phyloP scores from a whole-genome alignment of 2,329 filamentous ascomycete species.

The Verticillium nonalfalfae region DNA sequence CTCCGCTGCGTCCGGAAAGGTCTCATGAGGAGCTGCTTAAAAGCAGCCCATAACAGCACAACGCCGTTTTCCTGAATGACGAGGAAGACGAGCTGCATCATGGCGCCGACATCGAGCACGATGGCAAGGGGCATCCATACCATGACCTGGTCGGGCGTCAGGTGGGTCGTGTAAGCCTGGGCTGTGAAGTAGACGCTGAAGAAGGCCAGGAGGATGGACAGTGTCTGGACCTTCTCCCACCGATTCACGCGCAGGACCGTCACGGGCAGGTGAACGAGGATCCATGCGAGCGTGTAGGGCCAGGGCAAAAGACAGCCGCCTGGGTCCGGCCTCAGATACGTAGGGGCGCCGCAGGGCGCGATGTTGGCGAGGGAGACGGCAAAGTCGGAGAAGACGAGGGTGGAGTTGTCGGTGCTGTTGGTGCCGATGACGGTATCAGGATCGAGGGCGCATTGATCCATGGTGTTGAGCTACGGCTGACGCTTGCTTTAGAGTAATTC shows the following conservation, averaged over 20 bases:
- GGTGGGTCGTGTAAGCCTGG: conserved; percentile 11
- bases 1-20: background rate
- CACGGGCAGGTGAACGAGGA: conserved; percentile 10
- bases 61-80: conserved; percentile 6
- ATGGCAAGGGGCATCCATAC: conserved; percentile 11
- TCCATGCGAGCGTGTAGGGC: conserved; percentile 11
- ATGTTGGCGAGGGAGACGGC: background rate
- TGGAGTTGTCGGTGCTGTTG: background rate
- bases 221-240: conserved; percentile 11
- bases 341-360: background rate
- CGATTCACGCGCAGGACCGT: conserved; percentile 8
- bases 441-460: background rate
- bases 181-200: conserved; percentile 8
- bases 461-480: background rate
- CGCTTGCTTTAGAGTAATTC: background rate
- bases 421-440: background rate
- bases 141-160: conserved; percentile 7
- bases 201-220: conserved; percentile 9
- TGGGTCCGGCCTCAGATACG: conserved; percentile 6
- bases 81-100: conserved; percentile 13
- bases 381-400: background rate
- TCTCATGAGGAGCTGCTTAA: conserved; percentile 2
- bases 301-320: conserved; percentile 12
- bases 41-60: conserved; percentile 3
- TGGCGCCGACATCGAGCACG: conserved; percentile 10